A percentile compares a stretch with the other conserved stretches of the same genome.
phyloP scores from a whole-genome alignment of 345 rosid species.

The Dimocarpus longan region DNA sequence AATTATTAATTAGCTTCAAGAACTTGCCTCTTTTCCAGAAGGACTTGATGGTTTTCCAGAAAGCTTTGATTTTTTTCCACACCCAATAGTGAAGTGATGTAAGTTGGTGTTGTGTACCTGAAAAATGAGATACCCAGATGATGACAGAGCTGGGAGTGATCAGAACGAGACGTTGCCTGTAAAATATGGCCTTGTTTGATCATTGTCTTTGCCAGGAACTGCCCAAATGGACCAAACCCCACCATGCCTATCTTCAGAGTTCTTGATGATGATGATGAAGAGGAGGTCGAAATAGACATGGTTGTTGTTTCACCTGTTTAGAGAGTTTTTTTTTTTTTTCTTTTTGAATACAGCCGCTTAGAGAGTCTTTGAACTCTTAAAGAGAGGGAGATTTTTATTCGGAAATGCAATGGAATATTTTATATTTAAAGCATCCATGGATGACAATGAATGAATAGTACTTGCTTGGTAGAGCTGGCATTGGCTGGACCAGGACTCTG shows the following conservation, averaged over 20 bases:
- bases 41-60: no score
- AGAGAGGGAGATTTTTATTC: no score
- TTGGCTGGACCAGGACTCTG: no score
- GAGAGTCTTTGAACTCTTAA: no score
- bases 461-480: no score
- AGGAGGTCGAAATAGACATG: slow-evolving; percentile 28
- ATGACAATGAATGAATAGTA: no score
- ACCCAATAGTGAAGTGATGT: background rate
- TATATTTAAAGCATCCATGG: no score
- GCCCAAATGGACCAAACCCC: slow-evolving; percentile 63
- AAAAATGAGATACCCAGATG: slow-evolving; percentile 41
- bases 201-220: slow-evolving; percentile 54
- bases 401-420: no score
- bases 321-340: no score
- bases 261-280: slow-evolving; percentile 16
- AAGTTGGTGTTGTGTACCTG: slow-evolving; percentile 29
- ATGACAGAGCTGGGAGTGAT: slow-evolving; percentile 42
- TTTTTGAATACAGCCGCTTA: no score
- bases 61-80: background rate
- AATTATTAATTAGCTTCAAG: no score
- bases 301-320: background rate
- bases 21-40: no score
- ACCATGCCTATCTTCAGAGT: slow-evolving; percentile 47
- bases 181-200: slow-evolving; percentile 54
- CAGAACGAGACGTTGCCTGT: slow-evolving; percentile 49